Percentiles rank a stretch among this genome's conserved stretches.
Conservation (phyloP, 345 rosid species). For the Viola odorata region DNA sequence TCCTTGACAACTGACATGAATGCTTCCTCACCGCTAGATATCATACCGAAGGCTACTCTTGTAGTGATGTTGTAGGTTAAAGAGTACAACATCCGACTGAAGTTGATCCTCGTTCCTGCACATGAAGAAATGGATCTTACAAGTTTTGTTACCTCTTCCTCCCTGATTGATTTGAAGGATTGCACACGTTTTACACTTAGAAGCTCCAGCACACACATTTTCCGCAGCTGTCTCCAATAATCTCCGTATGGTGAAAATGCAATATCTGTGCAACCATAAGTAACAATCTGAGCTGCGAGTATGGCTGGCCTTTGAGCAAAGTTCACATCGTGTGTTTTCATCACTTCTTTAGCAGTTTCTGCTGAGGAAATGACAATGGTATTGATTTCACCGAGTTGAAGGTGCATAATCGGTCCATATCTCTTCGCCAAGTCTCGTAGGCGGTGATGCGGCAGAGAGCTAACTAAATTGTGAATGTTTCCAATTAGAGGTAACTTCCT, state of each 20-base stretch:
- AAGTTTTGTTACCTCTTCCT: conserved; percentile 12
- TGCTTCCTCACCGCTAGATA: background rate
- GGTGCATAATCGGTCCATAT: conserved; percentile 13
- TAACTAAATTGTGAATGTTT: background rate
- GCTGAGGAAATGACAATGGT: conserved; percentile 7
- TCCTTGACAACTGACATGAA: conserved; percentile 1
- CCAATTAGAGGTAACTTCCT: conserved; percentile 5
- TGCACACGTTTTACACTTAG: background rate
- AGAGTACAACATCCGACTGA: background rate
- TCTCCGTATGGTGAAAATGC: conserved; percentile 10
- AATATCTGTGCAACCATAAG: conserved; percentile 8
- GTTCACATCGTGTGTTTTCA: conserved; percentile 11
- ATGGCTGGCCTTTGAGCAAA: conserved; percentile 5
- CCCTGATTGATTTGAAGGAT: conserved; percentile 7
- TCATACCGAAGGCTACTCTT: conserved; percentile 8
- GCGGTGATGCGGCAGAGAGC: conserved; percentile 4
- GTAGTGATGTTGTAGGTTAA: conserved; percentile 5
- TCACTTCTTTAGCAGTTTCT: conserved; percentile 11
- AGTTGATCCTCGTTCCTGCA: conserved; percentile 5
- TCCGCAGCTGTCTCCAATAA: conserved; percentile 7
- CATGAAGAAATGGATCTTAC: conserved; percentile 3
- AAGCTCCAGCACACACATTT: conserved; percentile 1
- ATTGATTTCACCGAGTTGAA: conserved; percentile 8
- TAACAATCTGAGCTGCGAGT: background rate
- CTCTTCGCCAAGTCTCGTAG: conserved; percentile 8